phyloP scores from a whole-genome alignment of 2,329 filamentous ascomycete genomes.

The Beauveria australis region DNA sequence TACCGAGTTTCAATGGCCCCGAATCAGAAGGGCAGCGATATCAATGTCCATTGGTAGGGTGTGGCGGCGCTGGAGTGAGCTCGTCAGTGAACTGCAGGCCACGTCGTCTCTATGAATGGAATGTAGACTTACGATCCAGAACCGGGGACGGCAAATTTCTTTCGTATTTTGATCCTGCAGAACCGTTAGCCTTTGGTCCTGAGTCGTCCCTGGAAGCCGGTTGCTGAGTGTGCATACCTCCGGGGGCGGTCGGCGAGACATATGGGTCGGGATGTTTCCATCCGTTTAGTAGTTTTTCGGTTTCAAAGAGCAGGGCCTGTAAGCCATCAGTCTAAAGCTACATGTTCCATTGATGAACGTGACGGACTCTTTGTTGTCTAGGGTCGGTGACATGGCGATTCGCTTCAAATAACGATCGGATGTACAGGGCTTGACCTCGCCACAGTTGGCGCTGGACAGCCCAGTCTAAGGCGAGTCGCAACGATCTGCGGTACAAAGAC shows the following conservation, averaged over 20 bases:
- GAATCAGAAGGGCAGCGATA: not conserved
- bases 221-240: constrained; percentile 54
- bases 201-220: not conserved
- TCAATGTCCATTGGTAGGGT: constrained; percentile 8
- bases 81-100: not conserved
- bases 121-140: constrained; percentile 62
- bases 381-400: constrained; percentile 81
- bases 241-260: constrained; percentile 78
- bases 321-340: not conserved
- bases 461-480: constrained; percentile 95
- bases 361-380: constrained; percentile 70
- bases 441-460: constrained; percentile 85
- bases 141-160: constrained; percentile 77
- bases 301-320: constrained; percentile 77
- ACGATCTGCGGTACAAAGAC: constrained; percentile 79
- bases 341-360: not conserved
- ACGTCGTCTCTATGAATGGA: not conserved
- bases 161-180: constrained; percentile 85
- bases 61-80: constrained; percentile 19
- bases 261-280: constrained; percentile 99
- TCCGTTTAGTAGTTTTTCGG: constrained; percentile 76
- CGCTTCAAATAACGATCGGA: constrained; percentile 88
- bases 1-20: not conserved
- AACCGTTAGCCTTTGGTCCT: constrained; percentile 9
- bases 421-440: constrained; percentile 94